Base-by-base conservation (phyloP, 768 basidiomycete genomes). In the Phlebiopsis gigantea region DNA sequence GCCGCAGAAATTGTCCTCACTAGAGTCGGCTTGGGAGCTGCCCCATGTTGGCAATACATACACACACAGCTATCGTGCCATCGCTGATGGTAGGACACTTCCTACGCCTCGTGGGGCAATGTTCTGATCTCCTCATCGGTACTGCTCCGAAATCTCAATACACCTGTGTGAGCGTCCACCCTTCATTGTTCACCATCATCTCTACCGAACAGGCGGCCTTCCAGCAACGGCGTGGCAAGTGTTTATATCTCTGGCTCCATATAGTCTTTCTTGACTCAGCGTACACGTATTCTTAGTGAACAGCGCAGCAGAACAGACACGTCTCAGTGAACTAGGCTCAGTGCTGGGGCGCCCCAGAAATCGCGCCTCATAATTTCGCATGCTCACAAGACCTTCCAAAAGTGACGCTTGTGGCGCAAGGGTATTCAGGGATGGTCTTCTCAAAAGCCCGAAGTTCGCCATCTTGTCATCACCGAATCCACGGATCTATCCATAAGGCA, bases 61-160 rank as follows among this genome's bases (percentile, higher is more conserved):
- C n/a, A n/a, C n/a, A n/a, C n/a, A n/a, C 21, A 17, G 50, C 50
- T 51, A 51, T 51, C 50, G 29, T 31, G 7, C 50, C 31, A 51
- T 51, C 50, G 31, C 50, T 51, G 50, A 51, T 51, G 29, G 2
- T 25, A 19, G 50, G 15, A 51, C 21, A 31, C 50, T 51, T 51
- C 50, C 24, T 34, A 25, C 34, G 22, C 50, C 50, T 51, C 50
- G 24, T 51, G 50, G 50, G 31, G 50, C 48, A 25, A 5, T 21
- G 50, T 51, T 51, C 50, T 51, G 50, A 51, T 51, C 50, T 51
- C 50, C 21, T 39, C 50, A 51, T 51, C 31, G 50, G 50, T 41
- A n/a, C 34, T 7, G 29, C 31, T 51, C 31, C 50, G 50, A 51
- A 34, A 51, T 41, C 50, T 51, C 34, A 51, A 41, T 51, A 39